Evolutionary conservation across 208 protist species (phyloP).

Genomic region (Acanthamoeba triangularis): DNA sequence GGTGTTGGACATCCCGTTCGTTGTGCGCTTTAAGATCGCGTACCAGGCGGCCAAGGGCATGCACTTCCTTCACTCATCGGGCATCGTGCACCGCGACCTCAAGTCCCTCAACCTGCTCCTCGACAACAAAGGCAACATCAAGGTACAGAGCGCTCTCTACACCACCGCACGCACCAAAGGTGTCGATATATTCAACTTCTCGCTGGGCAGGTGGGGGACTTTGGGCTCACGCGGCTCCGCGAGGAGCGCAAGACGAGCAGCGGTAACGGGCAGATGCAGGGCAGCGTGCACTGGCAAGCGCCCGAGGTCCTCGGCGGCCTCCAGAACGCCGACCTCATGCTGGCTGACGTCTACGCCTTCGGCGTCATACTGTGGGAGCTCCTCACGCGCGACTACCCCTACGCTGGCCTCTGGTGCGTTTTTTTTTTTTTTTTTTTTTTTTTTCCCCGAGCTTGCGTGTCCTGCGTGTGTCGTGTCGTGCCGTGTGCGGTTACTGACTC

Average conservation of each 20-base stretch:
- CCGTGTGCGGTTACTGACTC: too few relatives aligned
- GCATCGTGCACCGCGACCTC: constrained; percentile 38
- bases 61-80: constrained; percentile 23
- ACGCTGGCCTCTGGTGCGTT: too few relatives aligned
- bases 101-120: constrained; percentile 52
- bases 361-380: constrained; percentile 13
- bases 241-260: neutral
- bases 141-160: neutral
- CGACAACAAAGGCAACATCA: constrained; percentile 24
- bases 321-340: neutral
- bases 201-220: too few relatives aligned
- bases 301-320: neutral
- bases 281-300: neutral
- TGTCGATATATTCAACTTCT: too few relatives aligned
- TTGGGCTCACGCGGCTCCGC: neutral
- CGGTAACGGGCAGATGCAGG: neutral
- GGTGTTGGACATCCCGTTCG: neutral
- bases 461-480: too few relatives aligned
- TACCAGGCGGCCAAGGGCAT: constrained; percentile 34
- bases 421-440: too few relatives aligned
- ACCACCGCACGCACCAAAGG: too few relatives aligned
- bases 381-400: neutral
- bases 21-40: neutral
- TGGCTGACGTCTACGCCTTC: neutral
- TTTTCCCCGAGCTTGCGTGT: too few relatives aligned